phyloP scores from a whole-genome alignment of 2,329 filamentous ascomycete genomes.

The Fusarium sambucinum region DNA sequence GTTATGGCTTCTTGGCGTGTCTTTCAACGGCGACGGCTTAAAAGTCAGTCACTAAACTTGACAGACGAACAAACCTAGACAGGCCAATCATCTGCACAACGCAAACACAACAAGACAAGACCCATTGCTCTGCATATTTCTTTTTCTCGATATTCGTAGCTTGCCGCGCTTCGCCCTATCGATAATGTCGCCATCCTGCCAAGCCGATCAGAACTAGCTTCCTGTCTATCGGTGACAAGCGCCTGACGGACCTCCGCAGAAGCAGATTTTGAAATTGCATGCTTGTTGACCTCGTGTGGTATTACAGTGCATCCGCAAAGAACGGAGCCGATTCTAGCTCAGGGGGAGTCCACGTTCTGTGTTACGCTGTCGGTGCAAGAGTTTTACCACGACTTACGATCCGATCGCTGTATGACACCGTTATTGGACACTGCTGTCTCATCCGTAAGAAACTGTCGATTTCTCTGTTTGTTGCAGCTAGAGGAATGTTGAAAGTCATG shows the following conservation, averaged over 20 bases:
- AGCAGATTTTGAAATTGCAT: slow-evolving; percentile 29
- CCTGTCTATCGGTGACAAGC: slow-evolving; percentile 36
- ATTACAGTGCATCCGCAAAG: slow-evolving; percentile 3
- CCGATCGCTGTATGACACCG: slow-evolving; percentile 14
- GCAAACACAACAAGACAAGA: slow-evolving; percentile 24
- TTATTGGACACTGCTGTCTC: slow-evolving; percentile 7
- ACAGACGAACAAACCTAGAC: slow-evolving; percentile 12
- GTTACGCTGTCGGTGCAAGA: slow-evolving; percentile 22
- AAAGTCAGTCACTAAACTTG: slow-evolving; percentile 8
- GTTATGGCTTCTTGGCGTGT: slow-evolving; percentile 19
- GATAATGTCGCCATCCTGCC: slow-evolving; percentile 41
- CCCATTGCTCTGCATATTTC: neutral
- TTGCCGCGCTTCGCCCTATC: slow-evolving; percentile 40
- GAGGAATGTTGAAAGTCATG: slow-evolving; percentile 18
- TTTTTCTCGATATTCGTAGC: slow-evolving; percentile 18
- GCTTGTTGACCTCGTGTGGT: slow-evolving; percentile 20
- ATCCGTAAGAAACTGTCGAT: slow-evolving; percentile 14
- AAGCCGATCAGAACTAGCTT: slow-evolving; percentile 35
- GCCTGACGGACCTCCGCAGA: slow-evolving; percentile 4
- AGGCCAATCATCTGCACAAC: slow-evolving; percentile 14
- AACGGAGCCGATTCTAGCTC: slow-evolving; percentile 31
- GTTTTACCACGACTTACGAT: slow-evolving; percentile 21
- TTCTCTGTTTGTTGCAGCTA: neutral
- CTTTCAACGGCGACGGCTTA: slow-evolving; percentile 12
- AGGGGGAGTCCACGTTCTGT: slow-evolving; percentile 41